These are phyloP conservation scores for Macadamia integrifolia DNA, from an alignment of 164 flowering plant genomes.

Conservation along the genomic window DNA sequence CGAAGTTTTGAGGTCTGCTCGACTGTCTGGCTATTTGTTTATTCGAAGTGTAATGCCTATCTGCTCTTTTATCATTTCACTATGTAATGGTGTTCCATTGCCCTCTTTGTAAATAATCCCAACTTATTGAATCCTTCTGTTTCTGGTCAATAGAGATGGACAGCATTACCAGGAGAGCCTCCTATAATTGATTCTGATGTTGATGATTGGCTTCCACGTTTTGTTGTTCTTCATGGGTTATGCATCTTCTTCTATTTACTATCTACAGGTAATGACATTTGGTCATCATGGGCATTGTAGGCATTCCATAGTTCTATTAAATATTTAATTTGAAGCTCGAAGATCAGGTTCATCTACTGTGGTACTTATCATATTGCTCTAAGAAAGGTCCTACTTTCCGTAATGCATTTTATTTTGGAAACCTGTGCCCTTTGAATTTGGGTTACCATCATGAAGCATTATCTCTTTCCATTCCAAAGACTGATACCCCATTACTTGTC, in stretches of 20 bases:
- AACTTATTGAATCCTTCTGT: neutral
- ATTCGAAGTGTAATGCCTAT: conserved; percentile 58
- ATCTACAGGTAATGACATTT: conserved; percentile 52
- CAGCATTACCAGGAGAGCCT: conserved; percentile 85
- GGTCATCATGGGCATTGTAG: neutral
- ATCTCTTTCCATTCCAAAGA: too few relatives aligned
- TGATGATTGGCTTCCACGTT: conserved; percentile 97
- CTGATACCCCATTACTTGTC: too few relatives aligned
- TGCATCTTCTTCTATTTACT: conserved; percentile 73
- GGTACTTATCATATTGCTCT: too few relatives aligned
- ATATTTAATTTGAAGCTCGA: too few relatives aligned
- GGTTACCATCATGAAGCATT: too few relatives aligned
- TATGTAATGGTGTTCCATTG: neutral
- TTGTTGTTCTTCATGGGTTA: conserved; percentile 85
- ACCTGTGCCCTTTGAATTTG: too few relatives aligned
- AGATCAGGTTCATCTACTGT: too few relatives aligned
- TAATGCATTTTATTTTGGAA: too few relatives aligned
- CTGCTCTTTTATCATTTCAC: neutral
- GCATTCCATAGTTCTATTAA: too few relatives aligned
- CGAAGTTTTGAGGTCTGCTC: conserved; percentile 78
- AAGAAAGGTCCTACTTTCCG: too few relatives aligned
- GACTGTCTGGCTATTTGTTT: conserved; percentile 75
- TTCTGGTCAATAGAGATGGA: conserved; percentile 63
- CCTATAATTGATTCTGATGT: conserved; percentile 89
- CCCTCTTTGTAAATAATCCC: neutral